Evolutionary conservation across 2,329 filamentous ascomycete species (phyloP).

Genomic region (Colletotrichum tanaceti): DNA sequence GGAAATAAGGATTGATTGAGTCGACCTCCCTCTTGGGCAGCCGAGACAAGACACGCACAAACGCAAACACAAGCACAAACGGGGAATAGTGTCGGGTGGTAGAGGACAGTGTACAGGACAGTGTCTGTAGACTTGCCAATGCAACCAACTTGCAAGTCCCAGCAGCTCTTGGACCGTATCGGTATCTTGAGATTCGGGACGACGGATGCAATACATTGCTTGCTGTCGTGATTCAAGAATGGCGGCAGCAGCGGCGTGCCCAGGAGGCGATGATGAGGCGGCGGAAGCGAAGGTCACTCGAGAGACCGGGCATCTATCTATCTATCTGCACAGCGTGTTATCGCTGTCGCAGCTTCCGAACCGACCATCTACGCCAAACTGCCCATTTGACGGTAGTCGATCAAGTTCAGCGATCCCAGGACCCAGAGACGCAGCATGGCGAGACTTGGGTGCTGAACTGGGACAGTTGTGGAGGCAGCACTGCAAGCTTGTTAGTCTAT

Average conservation of each 20-base stretch:
- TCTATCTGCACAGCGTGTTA: neutral
- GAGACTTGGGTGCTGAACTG: neutral
- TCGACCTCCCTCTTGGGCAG: constrained; percentile 32
- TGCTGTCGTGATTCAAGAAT: constrained; percentile 6
- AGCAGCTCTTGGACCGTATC: neutral
- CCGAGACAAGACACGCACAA: constrained; percentile 28
- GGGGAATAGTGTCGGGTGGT: constrained; percentile 16
- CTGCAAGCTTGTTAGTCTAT: constrained; percentile 25
- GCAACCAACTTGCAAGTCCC: constrained; percentile 1
- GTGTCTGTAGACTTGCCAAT: constrained; percentile 32
- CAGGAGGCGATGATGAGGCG: neutral
- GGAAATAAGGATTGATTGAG: constrained; percentile 22
- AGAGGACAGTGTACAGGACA: constrained; percentile 3
- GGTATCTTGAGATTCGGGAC: neutral
- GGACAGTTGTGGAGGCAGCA: constrained; percentile 8
- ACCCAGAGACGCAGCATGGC: neutral
- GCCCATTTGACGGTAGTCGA: constrained; percentile 6
- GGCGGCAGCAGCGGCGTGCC: neutral
- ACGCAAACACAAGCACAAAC: constrained; percentile 13
- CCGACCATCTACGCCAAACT: neutral
- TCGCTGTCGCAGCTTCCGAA: neutral
- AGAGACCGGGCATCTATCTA: neutral
- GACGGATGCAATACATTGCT: constrained; percentile 19
- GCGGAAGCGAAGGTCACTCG: neutral
- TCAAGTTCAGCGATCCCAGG: constrained; percentile 1